Percentiles rank a stretch among this genome's conserved stretches.
Evolutionary conservation across 208 protist genomes (phyloP).

Genomic region (Acanthamoeba polyphaga): DNA sequence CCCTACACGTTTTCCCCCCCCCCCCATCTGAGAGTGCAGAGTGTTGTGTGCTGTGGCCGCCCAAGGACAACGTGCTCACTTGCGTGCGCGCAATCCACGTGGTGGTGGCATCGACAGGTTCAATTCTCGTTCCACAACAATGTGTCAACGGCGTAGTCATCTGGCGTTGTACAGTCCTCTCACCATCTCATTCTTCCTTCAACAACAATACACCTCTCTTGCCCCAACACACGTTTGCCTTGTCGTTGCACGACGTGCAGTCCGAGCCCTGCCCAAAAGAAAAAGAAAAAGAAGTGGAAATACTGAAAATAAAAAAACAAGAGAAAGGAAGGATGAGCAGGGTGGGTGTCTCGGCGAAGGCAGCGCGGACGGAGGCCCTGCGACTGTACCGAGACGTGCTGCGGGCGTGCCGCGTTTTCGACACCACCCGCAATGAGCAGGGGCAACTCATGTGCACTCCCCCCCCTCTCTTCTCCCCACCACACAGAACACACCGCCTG

Average conservation of each 20-base stretch:
- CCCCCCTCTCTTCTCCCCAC: too few relatives aligned
- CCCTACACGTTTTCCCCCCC: background rate
- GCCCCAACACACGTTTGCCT: background rate
- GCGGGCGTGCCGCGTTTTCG: conserved; percentile 26
- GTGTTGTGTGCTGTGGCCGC: background rate
- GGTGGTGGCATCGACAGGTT: background rate
- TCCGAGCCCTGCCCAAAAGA: too few relatives aligned
- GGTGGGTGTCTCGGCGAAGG: background rate
- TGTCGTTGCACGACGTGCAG: background rate
- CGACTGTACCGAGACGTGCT: conserved; percentile 59
- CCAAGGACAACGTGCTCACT: background rate
- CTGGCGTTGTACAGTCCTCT: conserved; percentile 14
- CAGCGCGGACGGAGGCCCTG: conserved; percentile 17
- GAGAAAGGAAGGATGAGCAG: background rate
- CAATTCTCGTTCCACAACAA: conserved; percentile 65
- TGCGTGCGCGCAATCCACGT: background rate
- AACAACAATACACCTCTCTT: background rate
- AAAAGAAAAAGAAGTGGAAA: too few relatives aligned
- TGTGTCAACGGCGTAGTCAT: background rate
- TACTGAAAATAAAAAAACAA: background rate
- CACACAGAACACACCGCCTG: background rate
- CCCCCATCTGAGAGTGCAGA: background rate
- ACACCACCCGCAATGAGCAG: conserved; percentile 43
- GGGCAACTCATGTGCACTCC: conserved; percentile 40
- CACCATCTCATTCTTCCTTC: background rate